Evolutionary conservation across 225 moss, liverwort and hornwort species (phyloP).

Genomic region (Sphagnum tenellum): DNA sequence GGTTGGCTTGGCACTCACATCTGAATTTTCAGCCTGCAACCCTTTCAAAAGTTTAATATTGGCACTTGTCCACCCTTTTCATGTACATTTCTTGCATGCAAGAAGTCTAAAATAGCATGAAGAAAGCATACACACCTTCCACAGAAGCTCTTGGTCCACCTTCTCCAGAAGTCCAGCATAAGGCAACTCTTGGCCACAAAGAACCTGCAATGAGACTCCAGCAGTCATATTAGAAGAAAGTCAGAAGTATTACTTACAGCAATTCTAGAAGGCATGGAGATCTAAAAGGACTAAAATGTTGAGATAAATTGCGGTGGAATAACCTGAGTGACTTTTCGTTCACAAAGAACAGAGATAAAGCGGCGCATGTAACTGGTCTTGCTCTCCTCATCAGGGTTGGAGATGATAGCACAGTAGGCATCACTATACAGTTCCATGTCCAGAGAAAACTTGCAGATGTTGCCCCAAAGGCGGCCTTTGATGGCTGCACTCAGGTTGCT

Average conservation of each 20-base stretch:
- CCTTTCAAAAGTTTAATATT: background rate
- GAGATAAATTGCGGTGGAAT: background rate
- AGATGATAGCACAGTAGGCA: conserved; percentile 92
- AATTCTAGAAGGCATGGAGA: too few relatives aligned
- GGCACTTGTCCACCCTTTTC: background rate
- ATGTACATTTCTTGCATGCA: too few relatives aligned
- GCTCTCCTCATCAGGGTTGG: conserved; percentile 95
- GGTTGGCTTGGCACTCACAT: conserved; percentile 65
- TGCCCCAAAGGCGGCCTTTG: conserved; percentile 96
- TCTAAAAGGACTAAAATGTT: too few relatives aligned
- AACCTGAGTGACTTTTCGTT: conserved; percentile 75
- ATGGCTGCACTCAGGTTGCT: conserved; percentile 37
- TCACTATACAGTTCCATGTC: conserved; percentile 85
- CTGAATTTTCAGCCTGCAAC: conserved; percentile 79
- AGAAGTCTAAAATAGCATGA: background rate
- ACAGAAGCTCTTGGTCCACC: conserved; percentile 88
- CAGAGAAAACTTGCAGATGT: conserved; percentile 91
- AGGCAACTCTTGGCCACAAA: conserved; percentile 83
- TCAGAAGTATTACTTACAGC: too few relatives aligned
- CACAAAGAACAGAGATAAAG: conserved; percentile 85
- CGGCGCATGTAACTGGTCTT: conserved; percentile 80
- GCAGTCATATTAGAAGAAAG: too few relatives aligned
- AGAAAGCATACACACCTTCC: conserved; percentile 35
- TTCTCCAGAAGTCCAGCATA: conserved; percentile 74
- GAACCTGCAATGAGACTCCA: conserved; percentile 28